Conservation (phyloP, 179 eudicot species). For the Beta macrorhiza region DNA sequence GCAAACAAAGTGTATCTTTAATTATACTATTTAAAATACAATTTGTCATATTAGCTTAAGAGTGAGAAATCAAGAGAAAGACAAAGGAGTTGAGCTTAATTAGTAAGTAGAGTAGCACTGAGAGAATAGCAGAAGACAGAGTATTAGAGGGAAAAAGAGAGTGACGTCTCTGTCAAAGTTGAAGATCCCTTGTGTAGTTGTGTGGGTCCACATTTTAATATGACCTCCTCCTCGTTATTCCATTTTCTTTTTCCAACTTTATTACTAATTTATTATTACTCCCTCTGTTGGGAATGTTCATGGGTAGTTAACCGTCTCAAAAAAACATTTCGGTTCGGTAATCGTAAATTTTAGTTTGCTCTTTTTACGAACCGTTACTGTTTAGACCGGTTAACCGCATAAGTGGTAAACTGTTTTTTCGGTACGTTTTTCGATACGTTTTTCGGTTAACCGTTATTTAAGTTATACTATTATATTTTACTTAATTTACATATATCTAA, state of each 20-base stretch:
- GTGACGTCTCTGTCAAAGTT: constrained; percentile 50
- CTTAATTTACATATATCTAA: too few relatives aligned
- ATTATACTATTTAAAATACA: constrained; percentile 15
- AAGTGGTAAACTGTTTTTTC: too few relatives aligned
- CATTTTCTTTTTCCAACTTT: constrained; percentile 10
- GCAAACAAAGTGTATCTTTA: constrained; percentile 39
- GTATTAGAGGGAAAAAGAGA: constrained; percentile 33
- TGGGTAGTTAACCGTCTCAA: too few relatives aligned
- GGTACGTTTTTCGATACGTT: too few relatives aligned
- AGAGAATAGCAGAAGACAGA: constrained; percentile 9
- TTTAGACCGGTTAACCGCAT: too few relatives aligned
- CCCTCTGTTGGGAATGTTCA: too few relatives aligned
- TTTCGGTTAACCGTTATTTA: too few relatives aligned
- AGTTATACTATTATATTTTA: too few relatives aligned
- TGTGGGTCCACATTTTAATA: constrained; percentile 30
- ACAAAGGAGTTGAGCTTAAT: constrained; percentile 22
- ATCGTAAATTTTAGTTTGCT: too few relatives aligned
- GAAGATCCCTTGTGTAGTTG: constrained; percentile 38
- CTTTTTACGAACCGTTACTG: too few relatives aligned
- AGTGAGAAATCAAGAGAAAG: constrained; percentile 9
- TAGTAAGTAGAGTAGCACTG: neutral
- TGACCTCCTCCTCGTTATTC: constrained; percentile 39
- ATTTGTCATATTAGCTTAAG: constrained; percentile 13
- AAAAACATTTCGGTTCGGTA: too few relatives aligned
- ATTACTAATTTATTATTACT: neutral